Evolutionary conservation across 2,329 filamentous ascomycete genomes (phyloP).

Genomic region (Arthroderma sp.): DNA sequence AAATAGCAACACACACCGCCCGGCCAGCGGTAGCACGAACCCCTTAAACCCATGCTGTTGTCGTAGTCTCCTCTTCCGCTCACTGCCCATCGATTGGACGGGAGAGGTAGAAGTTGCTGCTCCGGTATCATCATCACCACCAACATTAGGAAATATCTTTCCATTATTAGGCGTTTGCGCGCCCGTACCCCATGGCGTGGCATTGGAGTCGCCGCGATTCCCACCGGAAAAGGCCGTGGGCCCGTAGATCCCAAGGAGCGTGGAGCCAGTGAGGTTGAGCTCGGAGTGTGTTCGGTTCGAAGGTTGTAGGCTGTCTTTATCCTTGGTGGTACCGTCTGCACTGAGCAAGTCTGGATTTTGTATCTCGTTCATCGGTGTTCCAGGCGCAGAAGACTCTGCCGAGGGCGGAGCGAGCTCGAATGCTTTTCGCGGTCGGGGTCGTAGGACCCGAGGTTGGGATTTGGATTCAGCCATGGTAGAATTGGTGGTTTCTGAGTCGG

Average conservation of each 20-base stretch:
- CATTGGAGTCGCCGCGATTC: constrained; percentile 1
- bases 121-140: too few species aligned
- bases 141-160: neutral
- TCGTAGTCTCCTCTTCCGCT: neutral
- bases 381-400: constrained; percentile 24
- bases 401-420: constrained; percentile 8
- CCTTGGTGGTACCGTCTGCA: constrained; percentile 9
- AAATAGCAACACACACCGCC: constrained; percentile 57
- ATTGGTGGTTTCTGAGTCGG: neutral
- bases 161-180: constrained; percentile 50
- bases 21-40: constrained; percentile 40
- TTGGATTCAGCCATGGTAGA: constrained; percentile 14
- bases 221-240: constrained; percentile 43
- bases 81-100: neutral
- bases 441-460: constrained; percentile 9
- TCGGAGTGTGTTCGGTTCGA: constrained; percentile 62
- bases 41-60: neutral
- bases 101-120: too few species aligned
- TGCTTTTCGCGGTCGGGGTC: constrained; percentile 6
- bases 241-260: constrained; percentile 82
- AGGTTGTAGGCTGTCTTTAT: constrained; percentile 25
- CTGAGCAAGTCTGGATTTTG: constrained; percentile 11
- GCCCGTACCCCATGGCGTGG: constrained; percentile 66
- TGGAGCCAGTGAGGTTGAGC: constrained; percentile 76
- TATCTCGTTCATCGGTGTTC: constrained; percentile 15